Evolutionary conservation across 2,329 filamentous ascomycete genomes (phyloP).

Genomic region (Nothophoma quercina): DNA sequence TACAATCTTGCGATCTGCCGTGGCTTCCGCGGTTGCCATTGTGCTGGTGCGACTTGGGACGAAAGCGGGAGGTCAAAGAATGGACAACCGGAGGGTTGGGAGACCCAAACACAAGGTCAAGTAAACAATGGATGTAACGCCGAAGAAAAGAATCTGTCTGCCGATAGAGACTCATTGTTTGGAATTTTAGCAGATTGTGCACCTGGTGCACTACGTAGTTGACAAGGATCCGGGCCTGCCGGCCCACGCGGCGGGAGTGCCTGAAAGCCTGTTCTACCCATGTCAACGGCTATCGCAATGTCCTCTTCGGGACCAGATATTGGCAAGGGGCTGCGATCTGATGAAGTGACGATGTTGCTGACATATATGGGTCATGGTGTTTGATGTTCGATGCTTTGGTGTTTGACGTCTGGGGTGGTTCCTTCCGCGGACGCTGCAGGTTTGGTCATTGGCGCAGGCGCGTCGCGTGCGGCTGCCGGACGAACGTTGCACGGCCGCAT

Average conservation of each 20-base stretch:
- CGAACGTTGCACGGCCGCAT: constrained; percentile 14
- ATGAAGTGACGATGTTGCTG: constrained; percentile 8
- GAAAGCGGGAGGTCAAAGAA: constrained; percentile 13
- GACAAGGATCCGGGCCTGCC: constrained; percentile 17
- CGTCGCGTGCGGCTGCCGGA: constrained; percentile 1
- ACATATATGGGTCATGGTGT: constrained; percentile 1
- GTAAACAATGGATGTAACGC: constrained; percentile 16
- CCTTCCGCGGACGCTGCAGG: background rate
- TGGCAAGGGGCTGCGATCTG: constrained; percentile 7
- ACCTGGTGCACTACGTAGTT: constrained; percentile 18
- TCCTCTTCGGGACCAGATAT: background rate
- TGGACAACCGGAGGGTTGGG: constrained; percentile 13
- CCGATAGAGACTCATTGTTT: constrained; percentile 7
- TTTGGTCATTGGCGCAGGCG: constrained; percentile 4
- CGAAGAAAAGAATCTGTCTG: constrained; percentile 2
- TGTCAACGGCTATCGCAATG: constrained; percentile 22
- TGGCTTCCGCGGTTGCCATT: constrained; percentile 35
- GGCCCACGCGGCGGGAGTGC: constrained; percentile 16
- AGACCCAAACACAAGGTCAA: constrained; percentile 17
- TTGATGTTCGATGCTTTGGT: constrained; percentile 1
- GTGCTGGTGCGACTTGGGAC: constrained; percentile 15
- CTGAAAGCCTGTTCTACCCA: constrained; percentile 23
- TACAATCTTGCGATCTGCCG: constrained; percentile 37
- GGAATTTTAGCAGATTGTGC: constrained; percentile 5
- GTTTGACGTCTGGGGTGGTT: constrained; percentile 1